A percentile compares a stretch with the other conserved stretches of the same genome.
phyloP scores from a whole-genome alignment of 768 basidiomycete genomes.

The Neoboletus magnificus region DNA sequence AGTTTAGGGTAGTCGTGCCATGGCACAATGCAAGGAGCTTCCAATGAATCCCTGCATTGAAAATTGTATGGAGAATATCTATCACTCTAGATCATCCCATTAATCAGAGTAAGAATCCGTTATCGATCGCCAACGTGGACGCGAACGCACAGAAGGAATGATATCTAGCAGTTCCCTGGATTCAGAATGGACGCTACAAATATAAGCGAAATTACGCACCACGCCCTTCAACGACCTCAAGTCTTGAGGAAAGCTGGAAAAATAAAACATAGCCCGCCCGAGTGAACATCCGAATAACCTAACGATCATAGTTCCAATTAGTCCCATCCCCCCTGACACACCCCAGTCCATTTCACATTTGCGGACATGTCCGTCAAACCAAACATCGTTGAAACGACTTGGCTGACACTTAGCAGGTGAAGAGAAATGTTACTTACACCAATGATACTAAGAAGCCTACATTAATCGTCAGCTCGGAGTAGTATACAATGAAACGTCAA shows the following conservation, averaged over 20 bases:
- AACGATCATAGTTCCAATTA: not conserved
- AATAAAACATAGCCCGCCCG: slow-evolving; percentile 8
- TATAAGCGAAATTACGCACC: not conserved
- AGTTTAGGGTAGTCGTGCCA: not conserved
- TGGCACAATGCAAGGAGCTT: not conserved
- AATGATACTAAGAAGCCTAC: slow-evolving; percentile 1
- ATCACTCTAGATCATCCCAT: not conserved
- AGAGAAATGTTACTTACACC: not conserved
- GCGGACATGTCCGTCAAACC: not conserved
- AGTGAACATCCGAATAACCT: slow-evolving; percentile 12
- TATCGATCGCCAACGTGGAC: not conserved
- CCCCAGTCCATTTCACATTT: not conserved
- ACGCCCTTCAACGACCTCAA: not conserved
- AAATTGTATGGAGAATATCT: slow-evolving; percentile 1
- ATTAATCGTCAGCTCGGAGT: not conserved
- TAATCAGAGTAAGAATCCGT: not conserved
- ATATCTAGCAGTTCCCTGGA: not conserved
- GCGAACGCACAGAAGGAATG: not conserved
- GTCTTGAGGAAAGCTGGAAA: slow-evolving; percentile 4
- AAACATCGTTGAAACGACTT: not conserved
- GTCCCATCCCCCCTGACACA: too few relatives aligned
- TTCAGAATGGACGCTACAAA: not conserved
- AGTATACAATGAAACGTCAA: not conserved
- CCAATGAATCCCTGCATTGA: not conserved
- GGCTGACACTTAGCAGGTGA: not conserved